Conservation (phyloP, 805 yeast genomes). For the Zygotorulaspora sp. region DNA sequence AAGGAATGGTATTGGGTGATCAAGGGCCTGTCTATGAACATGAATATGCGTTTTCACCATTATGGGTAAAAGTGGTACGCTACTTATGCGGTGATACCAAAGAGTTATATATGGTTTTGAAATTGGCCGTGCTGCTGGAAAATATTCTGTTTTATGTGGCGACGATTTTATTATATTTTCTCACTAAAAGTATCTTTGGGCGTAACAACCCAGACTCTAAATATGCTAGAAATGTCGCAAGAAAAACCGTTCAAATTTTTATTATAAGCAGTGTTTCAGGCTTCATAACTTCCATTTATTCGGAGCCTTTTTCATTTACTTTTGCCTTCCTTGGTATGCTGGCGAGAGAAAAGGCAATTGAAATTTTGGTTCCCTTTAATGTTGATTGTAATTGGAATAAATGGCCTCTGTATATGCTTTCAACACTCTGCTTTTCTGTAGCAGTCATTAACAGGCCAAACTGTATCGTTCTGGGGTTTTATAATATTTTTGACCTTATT, state of each 20-base stretch:
- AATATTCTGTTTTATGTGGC: constrained; percentile 51
- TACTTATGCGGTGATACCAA: constrained; percentile 11
- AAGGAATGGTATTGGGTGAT: constrained; percentile 42
- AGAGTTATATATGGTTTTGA: constrained; percentile 43
- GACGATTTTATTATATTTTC: constrained; percentile 44
- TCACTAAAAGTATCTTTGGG: constrained; percentile 41
- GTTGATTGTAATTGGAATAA: constrained; percentile 11
- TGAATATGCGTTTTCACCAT: constrained; percentile 81
- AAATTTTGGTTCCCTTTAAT: constrained; percentile 14
- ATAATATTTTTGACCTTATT: constrained; percentile 56
- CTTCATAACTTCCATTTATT: constrained; percentile 66
- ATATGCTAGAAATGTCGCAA: constrained; percentile 27
- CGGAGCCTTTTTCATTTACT: constrained; percentile 69
- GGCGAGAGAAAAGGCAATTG: constrained; percentile 40
- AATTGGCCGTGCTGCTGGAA: constrained; percentile 46
- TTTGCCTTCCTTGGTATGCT: constrained; percentile 54
- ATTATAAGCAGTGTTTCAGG: constrained; percentile 76
- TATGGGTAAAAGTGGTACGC: constrained; percentile 59
- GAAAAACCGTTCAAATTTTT: constrained; percentile 43
- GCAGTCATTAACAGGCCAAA: constrained; percentile 71
- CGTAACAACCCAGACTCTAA: constrained; percentile 13
- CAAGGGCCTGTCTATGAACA: constrained; percentile 66
- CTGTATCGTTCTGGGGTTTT: constrained; percentile 64
- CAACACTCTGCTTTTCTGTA: constrained; percentile 43
- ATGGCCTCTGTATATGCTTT: constrained; percentile 20